These are phyloP conservation scores for Oryza australiensis DNA, from an alignment of 176 grass and related monocot genomes.

Conservation along the genomic window DNA sequence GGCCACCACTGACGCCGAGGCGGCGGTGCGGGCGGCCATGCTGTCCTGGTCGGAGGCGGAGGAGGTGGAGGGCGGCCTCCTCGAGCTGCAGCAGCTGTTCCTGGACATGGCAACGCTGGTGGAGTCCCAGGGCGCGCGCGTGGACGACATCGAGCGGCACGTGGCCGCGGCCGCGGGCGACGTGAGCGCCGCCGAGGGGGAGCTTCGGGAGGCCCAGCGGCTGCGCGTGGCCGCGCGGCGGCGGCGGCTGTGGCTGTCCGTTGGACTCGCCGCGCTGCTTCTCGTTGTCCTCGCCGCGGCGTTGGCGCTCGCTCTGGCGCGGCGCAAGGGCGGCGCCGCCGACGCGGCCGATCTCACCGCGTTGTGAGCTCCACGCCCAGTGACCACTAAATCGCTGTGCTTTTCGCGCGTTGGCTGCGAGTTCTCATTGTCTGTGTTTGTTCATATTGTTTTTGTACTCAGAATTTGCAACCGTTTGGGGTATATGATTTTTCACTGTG, in stretches of 20 bases:
- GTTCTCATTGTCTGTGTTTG: not conserved
- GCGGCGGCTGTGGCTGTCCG: conserved; percentile 40
- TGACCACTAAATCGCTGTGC: not conserved
- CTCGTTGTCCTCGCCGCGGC: conserved; percentile 51
- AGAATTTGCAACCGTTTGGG: not conserved
- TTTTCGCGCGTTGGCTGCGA: not conserved
- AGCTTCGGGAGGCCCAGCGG: conserved; percentile 43
- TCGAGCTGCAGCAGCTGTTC: conserved; percentile 90
- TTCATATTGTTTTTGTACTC: not conserved
- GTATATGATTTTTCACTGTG: not conserved
- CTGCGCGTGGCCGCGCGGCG: conserved; percentile 39
- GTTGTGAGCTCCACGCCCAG: not conserved
- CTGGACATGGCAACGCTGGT: conserved; percentile 79
- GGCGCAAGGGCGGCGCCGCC: conserved; percentile 10
- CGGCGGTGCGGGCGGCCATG: conserved; percentile 47
- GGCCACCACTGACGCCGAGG: conserved; percentile 21
- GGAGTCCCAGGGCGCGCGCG: conserved; percentile 53
- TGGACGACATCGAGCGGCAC: conserved; percentile 64
- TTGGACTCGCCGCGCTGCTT: conserved; percentile 35
- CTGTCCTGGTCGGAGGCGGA: conserved; percentile 43
- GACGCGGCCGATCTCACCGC: not conserved
- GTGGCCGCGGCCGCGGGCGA: conserved; percentile 47
- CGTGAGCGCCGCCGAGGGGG: conserved; percentile 44
- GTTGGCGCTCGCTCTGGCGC: conserved; percentile 19
- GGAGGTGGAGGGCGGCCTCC: conserved; percentile 60